Conservation (phyloP, 208 protist species). For the Trypanosoma platydactyli region DNA sequence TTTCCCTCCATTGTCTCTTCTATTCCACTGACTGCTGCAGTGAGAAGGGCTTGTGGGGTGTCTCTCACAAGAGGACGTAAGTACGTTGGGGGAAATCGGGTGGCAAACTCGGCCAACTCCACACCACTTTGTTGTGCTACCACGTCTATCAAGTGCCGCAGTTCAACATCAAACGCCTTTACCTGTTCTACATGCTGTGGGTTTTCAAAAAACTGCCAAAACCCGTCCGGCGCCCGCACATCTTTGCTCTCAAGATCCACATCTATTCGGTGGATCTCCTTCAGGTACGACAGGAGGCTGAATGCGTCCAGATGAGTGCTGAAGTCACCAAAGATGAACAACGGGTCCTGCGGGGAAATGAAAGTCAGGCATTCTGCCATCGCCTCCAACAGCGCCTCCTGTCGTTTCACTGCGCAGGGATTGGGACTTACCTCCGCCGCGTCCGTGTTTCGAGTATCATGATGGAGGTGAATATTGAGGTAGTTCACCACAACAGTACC, state of each 20-base stretch:
- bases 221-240: conserved; percentile 45
- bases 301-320: conserved; percentile 68
- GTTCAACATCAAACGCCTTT: conserved; percentile 49
- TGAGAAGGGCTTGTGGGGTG: not conserved
- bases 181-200: conserved; percentile 27
- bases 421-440: conserved; percentile 49
- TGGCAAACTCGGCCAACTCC: conserved; percentile 64
- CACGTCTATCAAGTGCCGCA: conserved; percentile 47
- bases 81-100: conserved; percentile 70
- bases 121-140: conserved; percentile 47
- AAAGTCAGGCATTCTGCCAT: conserved; percentile 54
- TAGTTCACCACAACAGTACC: conserved; percentile 62
- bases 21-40: not conserved
- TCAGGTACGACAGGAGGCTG: conserved; percentile 34
- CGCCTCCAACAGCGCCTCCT: conserved; percentile 58
- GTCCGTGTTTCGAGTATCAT: conserved; percentile 65
- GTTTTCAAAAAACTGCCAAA: conserved; percentile 54
- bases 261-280: conserved; percentile 37
- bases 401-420: conserved; percentile 45
- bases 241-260: conserved; percentile 41
- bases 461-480: conserved; percentile 73
- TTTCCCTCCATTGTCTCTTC: not conserved
- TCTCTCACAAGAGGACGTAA: conserved; percentile 34
- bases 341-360: conserved; percentile 49
- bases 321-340: conserved; percentile 82